Conservation (phyloP, 2,329 filamentous ascomycete species). For the Ophioceras dolichostomum region DNA sequence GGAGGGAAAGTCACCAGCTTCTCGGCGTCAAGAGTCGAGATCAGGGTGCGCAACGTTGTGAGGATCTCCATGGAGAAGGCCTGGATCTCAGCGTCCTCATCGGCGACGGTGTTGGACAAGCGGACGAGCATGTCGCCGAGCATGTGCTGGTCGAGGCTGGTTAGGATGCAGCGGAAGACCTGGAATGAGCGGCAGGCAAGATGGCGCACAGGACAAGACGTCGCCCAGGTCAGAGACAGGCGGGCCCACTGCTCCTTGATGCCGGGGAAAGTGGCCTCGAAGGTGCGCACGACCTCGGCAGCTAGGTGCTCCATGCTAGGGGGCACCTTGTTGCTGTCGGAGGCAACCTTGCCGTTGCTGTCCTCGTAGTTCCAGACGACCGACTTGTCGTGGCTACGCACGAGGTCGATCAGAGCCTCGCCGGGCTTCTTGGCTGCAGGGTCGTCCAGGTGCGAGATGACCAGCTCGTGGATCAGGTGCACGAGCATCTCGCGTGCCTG, state of each 20-base stretch:
- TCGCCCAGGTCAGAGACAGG: slow-evolving; percentile 87
- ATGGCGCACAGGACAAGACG: slow-evolving; percentile 89
- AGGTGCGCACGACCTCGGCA: slow-evolving; percentile 70
- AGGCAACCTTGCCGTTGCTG: slow-evolving; percentile 66
- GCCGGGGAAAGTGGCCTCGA: slow-evolving; percentile 70
- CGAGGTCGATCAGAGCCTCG: slow-evolving; percentile 76
- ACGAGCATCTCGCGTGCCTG: slow-evolving; percentile 97
- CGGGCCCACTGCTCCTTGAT: slow-evolving; percentile 89
- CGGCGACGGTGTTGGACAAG: slow-evolving; percentile 91
- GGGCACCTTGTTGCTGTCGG: slow-evolving; percentile 69
- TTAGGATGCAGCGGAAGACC: slow-evolving; percentile 88
- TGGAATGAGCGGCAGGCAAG: slow-evolving; percentile 95
- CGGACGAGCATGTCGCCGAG: slow-evolving; percentile 92
- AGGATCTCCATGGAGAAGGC: slow-evolving; percentile 97
- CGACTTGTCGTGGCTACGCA: slow-evolving; percentile 70
- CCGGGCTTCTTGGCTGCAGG: slow-evolving; percentile 55
- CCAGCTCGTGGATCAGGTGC: slow-evolving; percentile 89
- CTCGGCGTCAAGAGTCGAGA: slow-evolving; percentile 67
- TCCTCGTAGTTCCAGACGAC: slow-evolving; percentile 95
- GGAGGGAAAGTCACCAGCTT: slow-evolving; percentile 85
- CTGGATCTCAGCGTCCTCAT: slow-evolving; percentile 87
- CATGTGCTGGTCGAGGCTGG: slow-evolving; percentile 84
- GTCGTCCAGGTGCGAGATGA: slow-evolving; percentile 68
- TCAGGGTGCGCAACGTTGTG: slow-evolving; percentile 85
- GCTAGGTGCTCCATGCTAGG: slow-evolving; percentile 79